These are phyloP conservation scores for Psophocarpus tetragonolobus DNA, from an alignment of 306 rosid genomes.

Conservation along the genomic window DNA sequence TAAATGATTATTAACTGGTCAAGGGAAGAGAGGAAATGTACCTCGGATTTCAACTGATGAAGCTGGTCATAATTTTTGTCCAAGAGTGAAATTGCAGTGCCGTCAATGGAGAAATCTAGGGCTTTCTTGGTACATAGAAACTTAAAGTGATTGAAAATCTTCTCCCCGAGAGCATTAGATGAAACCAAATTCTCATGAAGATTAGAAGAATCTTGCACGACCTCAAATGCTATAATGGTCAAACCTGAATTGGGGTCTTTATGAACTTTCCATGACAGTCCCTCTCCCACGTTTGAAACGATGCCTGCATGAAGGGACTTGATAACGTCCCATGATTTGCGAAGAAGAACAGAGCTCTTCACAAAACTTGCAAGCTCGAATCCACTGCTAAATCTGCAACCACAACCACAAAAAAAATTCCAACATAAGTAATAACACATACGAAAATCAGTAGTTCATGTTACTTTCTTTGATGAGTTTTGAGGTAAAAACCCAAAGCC, in stretches of 20 bases:
- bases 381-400: background rate
- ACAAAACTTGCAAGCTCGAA: no score
- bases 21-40: background rate
- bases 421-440: background rate
- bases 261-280: background rate
- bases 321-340: constrained; percentile 37
- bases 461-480: no score
- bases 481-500: no score
- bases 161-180: constrained; percentile 25
- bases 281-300: background rate
- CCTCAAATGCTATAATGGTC: constrained; percentile 46
- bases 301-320: background rate
- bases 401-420: background rate
- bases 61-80: background rate
- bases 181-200: constrained; percentile 24
- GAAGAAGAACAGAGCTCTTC: constrained; percentile 37
- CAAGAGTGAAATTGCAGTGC: constrained; percentile 27
- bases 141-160: constrained; percentile 36
- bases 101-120: constrained; percentile 43
- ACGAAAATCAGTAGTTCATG: background rate
- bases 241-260: background rate
- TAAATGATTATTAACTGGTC: background rate
- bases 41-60: constrained; percentile 26
- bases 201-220: background rate
- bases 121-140: constrained; percentile 35